These are phyloP conservation scores for Rhodotorula glutinis DNA, from an alignment of 1,284 basidiomycete genomes.

Conservation along the genomic window DNA sequence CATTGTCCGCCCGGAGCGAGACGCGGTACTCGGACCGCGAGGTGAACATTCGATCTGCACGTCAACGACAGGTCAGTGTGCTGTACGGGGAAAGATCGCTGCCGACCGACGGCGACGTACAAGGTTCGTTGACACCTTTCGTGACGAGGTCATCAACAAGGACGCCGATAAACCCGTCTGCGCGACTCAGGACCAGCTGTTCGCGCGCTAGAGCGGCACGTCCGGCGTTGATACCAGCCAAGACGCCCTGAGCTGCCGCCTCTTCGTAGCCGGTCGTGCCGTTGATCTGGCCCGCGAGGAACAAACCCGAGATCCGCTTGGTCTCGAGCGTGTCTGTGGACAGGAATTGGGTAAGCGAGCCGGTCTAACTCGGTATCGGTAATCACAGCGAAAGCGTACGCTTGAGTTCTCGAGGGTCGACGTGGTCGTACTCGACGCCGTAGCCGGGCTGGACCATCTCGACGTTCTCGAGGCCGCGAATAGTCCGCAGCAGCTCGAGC, in stretches of 20 bases:
- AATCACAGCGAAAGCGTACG: slow-evolving; percentile 52
- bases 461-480: slow-evolving; percentile 77
- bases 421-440: slow-evolving; percentile 87
- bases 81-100: neutral
- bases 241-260: slow-evolving; percentile 77
- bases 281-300: slow-evolving; percentile 84
- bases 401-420: slow-evolving; percentile 77
- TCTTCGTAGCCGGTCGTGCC: slow-evolving; percentile 88
- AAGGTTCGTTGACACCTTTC: slow-evolving; percentile 84
- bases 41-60: slow-evolving; percentile 84
- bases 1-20: slow-evolving; percentile 81
- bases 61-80: neutral
- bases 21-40: slow-evolving; percentile 84
- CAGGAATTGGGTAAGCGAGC: neutral
- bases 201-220: slow-evolving; percentile 59
- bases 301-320: slow-evolving; percentile 74
- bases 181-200: slow-evolving; percentile 67
- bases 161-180: slow-evolving; percentile 79
- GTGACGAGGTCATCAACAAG: slow-evolving; percentile 86
- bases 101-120: slow-evolving; percentile 29
- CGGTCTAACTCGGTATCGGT: neutral
- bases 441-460: slow-evolving; percentile 79
- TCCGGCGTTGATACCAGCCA: slow-evolving; percentile 84
- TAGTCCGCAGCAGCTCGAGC: slow-evolving; percentile 70
- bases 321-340: slow-evolving; percentile 75